Conservation (phyloP, 192 early-diverging fungal genomes). For the Backusella luteola region DNA sequence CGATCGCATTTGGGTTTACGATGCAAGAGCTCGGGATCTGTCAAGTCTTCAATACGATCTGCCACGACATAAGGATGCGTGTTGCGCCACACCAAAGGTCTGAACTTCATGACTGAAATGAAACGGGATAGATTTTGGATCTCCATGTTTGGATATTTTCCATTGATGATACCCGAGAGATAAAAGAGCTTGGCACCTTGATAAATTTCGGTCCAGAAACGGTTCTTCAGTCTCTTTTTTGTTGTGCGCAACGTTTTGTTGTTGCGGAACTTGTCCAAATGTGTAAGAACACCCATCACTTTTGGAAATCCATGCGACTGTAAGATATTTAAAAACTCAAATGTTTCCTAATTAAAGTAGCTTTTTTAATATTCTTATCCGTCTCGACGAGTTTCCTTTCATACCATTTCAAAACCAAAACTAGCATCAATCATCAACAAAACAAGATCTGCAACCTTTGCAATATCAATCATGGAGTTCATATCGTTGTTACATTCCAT, state of each 20-base stretch:
- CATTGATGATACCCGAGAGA: slow-evolving; percentile 94
- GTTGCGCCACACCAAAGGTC: slow-evolving; percentile 95
- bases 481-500: slow-evolving; percentile 97
- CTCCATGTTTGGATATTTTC: slow-evolving; percentile 90
- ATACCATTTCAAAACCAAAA: slow-evolving; percentile 97
- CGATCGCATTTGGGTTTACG: slow-evolving; percentile 84
- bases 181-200: slow-evolving; percentile 99
- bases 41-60: slow-evolving; percentile 96
- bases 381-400: neutral
- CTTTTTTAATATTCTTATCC: neutral
- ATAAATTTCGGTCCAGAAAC: slow-evolving; percentile 99
- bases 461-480: slow-evolving; percentile 97
- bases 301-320: slow-evolving; percentile 97
- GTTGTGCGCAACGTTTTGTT: slow-evolving; percentile 85
- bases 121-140: slow-evolving; percentile 94
- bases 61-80: slow-evolving; percentile 97
- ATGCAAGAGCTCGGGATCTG: slow-evolving; percentile 84
- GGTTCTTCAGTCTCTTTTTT: slow-evolving; percentile 94
- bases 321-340: slow-evolving; percentile 97
- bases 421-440: slow-evolving; percentile 94
- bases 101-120: slow-evolving; percentile 98
- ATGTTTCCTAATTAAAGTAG: slow-evolving; percentile 72
- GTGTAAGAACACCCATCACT: slow-evolving; percentile 97
- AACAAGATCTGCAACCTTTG: slow-evolving; percentile 95
- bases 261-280: slow-evolving; percentile 94